phyloP scores from a whole-genome alignment of 2,329 filamentous ascomycete genomes.

The Cordyceps cicadae region DNA sequence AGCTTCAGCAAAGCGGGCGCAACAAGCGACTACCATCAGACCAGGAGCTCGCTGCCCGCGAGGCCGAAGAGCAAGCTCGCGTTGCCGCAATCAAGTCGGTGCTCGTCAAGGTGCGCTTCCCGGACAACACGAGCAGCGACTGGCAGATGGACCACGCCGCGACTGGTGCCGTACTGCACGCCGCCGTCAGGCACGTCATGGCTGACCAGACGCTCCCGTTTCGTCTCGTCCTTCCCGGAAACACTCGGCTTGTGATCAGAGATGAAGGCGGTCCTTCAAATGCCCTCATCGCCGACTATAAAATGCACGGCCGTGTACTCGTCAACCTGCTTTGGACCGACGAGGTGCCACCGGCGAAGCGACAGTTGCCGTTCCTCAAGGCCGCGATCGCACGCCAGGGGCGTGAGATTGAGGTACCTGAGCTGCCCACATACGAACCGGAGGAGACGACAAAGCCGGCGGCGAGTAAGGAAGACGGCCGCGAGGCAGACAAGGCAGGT shows the following conservation, averaged over 20 bases:
- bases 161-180: slow-evolving; percentile 64
- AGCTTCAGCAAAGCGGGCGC: slow-evolving; percentile 51
- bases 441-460: slow-evolving; percentile 30
- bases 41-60: slow-evolving; percentile 65
- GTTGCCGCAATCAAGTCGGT: slow-evolving; percentile 60
- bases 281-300: slow-evolving; percentile 63
- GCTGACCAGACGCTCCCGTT: slow-evolving; percentile 58
- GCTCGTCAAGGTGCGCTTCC: slow-evolving; percentile 74
- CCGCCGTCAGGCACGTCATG: slow-evolving; percentile 65
- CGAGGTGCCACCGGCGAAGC: slow-evolving; percentile 45
- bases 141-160: slow-evolving; percentile 61
- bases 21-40: slow-evolving; percentile 78
- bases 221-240: slow-evolving; percentile 56
- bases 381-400: slow-evolving; percentile 51
- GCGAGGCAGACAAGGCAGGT: slow-evolving; percentile 27
- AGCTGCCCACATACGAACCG: slow-evolving; percentile 34
- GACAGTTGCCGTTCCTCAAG: slow-evolving; percentile 53
- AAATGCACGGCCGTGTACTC: slow-evolving; percentile 61
- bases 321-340: slow-evolving; percentile 71
- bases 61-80: slow-evolving; percentile 55
- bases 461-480: slow-evolving; percentile 19
- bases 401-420: slow-evolving; percentile 57
- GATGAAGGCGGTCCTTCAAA: slow-evolving; percentile 39
- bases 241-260: slow-evolving; percentile 36
- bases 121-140: slow-evolving; percentile 72